A percentile compares a stretch with the other conserved stretches of the same genome.
Evolutionary conservation across 768 basidiomycete genomes (phyloP).

Genomic region (Trametes punicea): DNA sequence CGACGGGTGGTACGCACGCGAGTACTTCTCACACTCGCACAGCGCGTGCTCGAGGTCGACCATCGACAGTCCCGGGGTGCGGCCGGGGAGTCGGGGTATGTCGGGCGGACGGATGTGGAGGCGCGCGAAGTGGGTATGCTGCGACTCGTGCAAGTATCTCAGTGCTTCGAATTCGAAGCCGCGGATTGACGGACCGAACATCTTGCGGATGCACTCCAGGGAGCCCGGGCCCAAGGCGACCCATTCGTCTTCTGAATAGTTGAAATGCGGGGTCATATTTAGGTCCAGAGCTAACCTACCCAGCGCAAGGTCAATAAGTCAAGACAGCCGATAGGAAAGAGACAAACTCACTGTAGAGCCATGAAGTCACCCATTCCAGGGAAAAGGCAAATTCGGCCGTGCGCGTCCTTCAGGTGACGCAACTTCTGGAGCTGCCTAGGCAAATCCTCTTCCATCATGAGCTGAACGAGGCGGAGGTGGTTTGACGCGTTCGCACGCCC

Average conservation of each 20-base stretch:
- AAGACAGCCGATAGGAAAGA: background rate
- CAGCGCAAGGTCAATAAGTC: background rate
- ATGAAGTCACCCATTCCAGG: conserved; percentile 76
- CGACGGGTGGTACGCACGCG: conserved; percentile 51
- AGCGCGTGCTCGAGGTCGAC: conserved; percentile 76
- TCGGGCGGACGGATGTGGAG: conserved; percentile 37
- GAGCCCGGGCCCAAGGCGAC: conserved; percentile 69
- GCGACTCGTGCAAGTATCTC: conserved; percentile 58
- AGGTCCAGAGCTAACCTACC: conserved; percentile 35
- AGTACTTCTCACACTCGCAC: conserved; percentile 79
- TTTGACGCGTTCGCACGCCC: conserved; percentile 47
- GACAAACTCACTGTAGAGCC: conserved; percentile 65
- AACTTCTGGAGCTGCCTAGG: conserved; percentile 46
- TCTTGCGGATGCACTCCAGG: conserved; percentile 59
- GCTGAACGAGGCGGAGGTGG: conserved; percentile 52
- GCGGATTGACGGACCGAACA: conserved; percentile 48
- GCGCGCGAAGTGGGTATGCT: conserved; percentile 57
- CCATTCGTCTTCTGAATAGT: conserved; percentile 67
- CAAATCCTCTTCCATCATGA: conserved; percentile 52
- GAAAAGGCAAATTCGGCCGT: conserved; percentile 50
- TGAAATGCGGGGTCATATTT: conserved; percentile 39
- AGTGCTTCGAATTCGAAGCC: conserved; percentile 57
- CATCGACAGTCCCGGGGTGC: conserved; percentile 42
- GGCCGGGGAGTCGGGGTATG: conserved; percentile 26
- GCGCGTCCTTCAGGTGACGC: conserved; percentile 61